These are phyloP conservation scores for Coemansia sp. DNA, from an alignment of 192 early-diverging fungal genomes.

Conservation along the genomic window DNA sequence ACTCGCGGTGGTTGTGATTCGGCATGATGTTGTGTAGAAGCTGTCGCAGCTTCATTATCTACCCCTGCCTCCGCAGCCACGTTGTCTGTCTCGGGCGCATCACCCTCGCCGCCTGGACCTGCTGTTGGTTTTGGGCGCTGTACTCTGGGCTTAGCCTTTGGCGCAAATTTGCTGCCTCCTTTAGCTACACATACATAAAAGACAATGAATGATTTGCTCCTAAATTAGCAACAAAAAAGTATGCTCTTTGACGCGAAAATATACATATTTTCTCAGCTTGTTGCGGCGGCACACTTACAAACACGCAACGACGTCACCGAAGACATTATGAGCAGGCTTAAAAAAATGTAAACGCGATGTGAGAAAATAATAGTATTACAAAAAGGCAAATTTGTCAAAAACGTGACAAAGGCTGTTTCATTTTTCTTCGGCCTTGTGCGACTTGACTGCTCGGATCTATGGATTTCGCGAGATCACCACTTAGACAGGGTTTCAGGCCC, in stretches of 20 bases:
- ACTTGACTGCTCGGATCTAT: background rate
- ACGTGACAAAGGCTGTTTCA: background rate
- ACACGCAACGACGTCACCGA: slow-evolving; percentile 36
- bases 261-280: background rate
- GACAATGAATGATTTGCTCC: background rate
- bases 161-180: slow-evolving; percentile 41
- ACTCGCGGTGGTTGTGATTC: slow-evolving; percentile 13
- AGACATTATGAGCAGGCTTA: slow-evolving; percentile 12
- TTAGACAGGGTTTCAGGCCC: too few relatives aligned
- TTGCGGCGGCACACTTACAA: slow-evolving; percentile 24
- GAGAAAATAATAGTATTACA: background rate
- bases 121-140: slow-evolving; percentile 15
- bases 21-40: background rate
- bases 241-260: background rate
- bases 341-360: background rate
- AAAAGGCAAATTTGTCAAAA: background rate
- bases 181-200: slow-evolving; percentile 25
- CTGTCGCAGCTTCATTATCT: background rate
- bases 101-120: background rate
- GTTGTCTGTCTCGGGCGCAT: slow-evolving; percentile 1
- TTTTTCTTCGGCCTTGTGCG: background rate
- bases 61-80: background rate
- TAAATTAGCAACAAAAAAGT: slow-evolving; percentile 3
- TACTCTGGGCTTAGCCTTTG: slow-evolving; percentile 39
- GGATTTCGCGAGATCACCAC: background rate